Conservation (phyloP, 305 asterid species). For the Rubia balearica region DNA sequence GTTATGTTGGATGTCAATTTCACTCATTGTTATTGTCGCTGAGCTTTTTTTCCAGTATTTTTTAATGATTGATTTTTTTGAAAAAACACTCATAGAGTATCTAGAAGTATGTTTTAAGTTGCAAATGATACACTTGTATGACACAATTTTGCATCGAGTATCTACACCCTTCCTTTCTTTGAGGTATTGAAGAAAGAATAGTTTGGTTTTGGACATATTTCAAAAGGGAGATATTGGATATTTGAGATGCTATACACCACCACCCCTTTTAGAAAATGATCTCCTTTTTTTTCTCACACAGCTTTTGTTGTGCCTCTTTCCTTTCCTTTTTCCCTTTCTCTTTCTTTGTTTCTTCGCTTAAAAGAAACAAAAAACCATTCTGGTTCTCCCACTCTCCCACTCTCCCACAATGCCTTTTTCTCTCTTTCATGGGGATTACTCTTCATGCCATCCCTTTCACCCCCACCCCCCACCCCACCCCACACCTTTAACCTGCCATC, state of each 20-base stretch:
- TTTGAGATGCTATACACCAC: constrained; percentile 38
- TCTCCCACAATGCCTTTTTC: constrained; percentile 28
- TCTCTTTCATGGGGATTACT: constrained; percentile 23
- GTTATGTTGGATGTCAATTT: no score
- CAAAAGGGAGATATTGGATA: constrained; percentile 21
- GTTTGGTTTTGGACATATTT: not conserved
- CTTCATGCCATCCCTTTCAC: constrained; percentile 25
- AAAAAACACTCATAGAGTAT: no score
- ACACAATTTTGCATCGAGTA: no score
- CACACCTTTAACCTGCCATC: no score
- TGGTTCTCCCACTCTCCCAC: constrained; percentile 26
- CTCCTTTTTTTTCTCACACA: constrained; percentile 3
- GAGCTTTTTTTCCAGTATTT: no score
- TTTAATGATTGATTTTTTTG: no score
- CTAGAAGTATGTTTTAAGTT: no score
- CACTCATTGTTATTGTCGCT: no score
- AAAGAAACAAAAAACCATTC: constrained; percentile 44
- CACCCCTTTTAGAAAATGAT: constrained; percentile 27
- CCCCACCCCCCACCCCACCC: constrained; percentile 1
- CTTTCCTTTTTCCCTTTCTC: constrained; percentile 20
- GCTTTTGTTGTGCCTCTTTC: constrained; percentile 13
- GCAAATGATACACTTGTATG: no score
- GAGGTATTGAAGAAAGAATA: not conserved
- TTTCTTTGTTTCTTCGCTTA: constrained; percentile 40
- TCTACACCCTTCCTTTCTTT: not conserved